These are phyloP conservation scores for Saussurea involucrata DNA, from an alignment of 129 eudicot species.

Conservation along the genomic window DNA sequence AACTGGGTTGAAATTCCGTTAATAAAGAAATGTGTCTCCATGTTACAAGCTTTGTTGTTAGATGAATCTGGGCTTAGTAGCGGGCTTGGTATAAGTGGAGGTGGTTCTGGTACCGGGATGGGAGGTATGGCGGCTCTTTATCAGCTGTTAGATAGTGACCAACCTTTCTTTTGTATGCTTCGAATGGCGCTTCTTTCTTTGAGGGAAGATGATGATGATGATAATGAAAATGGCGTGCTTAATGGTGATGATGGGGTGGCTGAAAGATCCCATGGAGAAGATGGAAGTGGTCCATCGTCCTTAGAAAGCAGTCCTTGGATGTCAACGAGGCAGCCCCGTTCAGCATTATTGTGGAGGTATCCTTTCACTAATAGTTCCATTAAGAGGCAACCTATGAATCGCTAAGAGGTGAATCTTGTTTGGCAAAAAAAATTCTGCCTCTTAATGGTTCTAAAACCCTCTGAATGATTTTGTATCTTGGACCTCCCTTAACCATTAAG, in stretches of 20 bases:
- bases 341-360: constrained; percentile 89
- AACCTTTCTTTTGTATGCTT: constrained; percentile 90
- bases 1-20: constrained; percentile 82
- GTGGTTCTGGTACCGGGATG: constrained; percentile 73
- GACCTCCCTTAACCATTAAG: too few species aligned
- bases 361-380: background rate
- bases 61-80: constrained; percentile 85
- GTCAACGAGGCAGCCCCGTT: constrained; percentile 49
- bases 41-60: constrained; percentile 82
- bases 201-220: constrained; percentile 69
- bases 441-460: too few species aligned
- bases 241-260: constrained; percentile 38
- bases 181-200: constrained; percentile 86
- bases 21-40: constrained; percentile 66
- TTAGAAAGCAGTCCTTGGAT: constrained; percentile 39
- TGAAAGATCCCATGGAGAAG: constrained; percentile 30
- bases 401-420: too few species aligned
- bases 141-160: constrained; percentile 91
- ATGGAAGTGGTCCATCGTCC: constrained; percentile 34
- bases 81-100: constrained; percentile 75
- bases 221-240: constrained; percentile 50
- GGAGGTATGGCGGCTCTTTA: constrained; percentile 78
- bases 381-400: too few species aligned
- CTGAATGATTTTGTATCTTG: too few species aligned
- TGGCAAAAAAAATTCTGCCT: too few species aligned